These are phyloP conservation scores for Neodidymelliopsis sp. DNA, from an alignment of 2,329 filamentous ascomycete genomes.

Conservation along the genomic window DNA sequence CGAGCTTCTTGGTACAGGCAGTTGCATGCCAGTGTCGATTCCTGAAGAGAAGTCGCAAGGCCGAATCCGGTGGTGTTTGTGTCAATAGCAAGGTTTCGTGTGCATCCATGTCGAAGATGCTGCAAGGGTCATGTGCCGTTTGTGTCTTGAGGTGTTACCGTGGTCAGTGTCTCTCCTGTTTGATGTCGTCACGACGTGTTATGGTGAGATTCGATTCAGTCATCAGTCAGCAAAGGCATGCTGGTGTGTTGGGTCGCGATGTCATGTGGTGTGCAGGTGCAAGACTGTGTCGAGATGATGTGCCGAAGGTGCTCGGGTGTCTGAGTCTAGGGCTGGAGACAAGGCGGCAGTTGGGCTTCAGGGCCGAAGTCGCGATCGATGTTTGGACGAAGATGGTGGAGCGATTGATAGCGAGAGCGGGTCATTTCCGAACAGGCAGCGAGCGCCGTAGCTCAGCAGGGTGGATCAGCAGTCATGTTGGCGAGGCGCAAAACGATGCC, in stretches of 20 bases:
- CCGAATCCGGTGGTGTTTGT: too few relatives aligned
- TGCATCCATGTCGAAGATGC: too few relatives aligned
- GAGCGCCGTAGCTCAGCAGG: slow-evolving; percentile 29
- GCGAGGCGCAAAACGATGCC: slow-evolving; percentile 16
- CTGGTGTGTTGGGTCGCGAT: neutral
- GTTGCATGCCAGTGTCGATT: too few relatives aligned
- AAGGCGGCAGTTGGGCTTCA: slow-evolving; percentile 7
- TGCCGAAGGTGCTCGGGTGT: slow-evolving; percentile 1
- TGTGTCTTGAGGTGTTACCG: too few relatives aligned
- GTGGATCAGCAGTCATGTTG: slow-evolving; percentile 25
- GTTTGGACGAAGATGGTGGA: slow-evolving; percentile 4
- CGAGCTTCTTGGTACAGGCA: too few relatives aligned
- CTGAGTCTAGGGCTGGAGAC: neutral
- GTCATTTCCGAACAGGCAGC: slow-evolving; percentile 17
- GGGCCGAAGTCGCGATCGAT: slow-evolving; percentile 8
- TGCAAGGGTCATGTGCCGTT: too few relatives aligned
- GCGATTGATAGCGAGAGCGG: neutral
- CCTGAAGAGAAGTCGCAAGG: too few relatives aligned
- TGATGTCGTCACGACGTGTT: neutral
- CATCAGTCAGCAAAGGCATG: neutral
- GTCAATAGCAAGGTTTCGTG: too few relatives aligned
- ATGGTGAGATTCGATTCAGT: neutral
- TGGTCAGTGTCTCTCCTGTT: too few relatives aligned
- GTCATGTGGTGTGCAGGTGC: neutral
- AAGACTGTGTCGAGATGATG: neutral